phyloP scores from a whole-genome alignment of 1,284 basidiomycete species.

The Cutaneotrichosporon curvatum region DNA sequence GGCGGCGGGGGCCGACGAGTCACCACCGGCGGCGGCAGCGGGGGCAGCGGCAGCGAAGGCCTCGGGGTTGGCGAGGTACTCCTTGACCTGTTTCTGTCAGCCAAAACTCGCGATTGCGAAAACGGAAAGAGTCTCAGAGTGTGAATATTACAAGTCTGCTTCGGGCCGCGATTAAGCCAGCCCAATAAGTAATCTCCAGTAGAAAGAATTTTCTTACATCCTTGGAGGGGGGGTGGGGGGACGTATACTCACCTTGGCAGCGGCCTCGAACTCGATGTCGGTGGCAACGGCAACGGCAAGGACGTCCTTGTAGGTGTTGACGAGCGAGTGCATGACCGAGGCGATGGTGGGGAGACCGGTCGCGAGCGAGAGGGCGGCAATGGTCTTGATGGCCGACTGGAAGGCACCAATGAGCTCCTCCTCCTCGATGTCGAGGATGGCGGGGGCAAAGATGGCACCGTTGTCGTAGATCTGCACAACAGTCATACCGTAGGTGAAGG shows the following conservation, averaged over 20 bases:
- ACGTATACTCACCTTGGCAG: constrained; percentile 67
- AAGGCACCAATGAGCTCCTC: constrained; percentile 84
- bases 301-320: constrained; percentile 99
- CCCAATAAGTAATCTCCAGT: constrained; percentile 51
- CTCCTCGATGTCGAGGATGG: constrained; percentile 92
- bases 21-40: constrained; percentile 53
- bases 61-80: constrained; percentile 92
- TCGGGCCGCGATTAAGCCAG: constrained; percentile 37
- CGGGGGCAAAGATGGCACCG: constrained; percentile 81
- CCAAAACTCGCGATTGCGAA: background rate
- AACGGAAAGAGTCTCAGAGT: constrained; percentile 23
- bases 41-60: constrained; percentile 80
- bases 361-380: constrained; percentile 92
- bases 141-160: constrained; percentile 28
- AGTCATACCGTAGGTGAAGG: constrained; percentile 98
- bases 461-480: constrained; percentile 89
- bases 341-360: constrained; percentile 93
- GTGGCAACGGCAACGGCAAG: constrained; percentile 84
- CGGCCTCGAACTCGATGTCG: constrained; percentile 90
- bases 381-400: constrained; percentile 85
- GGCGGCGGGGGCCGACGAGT: constrained; percentile 52
- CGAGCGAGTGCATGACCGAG: constrained; percentile 86
- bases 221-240: constrained; percentile 16
- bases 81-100: constrained; percentile 65
- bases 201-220: constrained; percentile 26